Conservation (phyloP, 2,329 filamentous ascomycete species). For the Lasiodiplodia hormozganensis region DNA sequence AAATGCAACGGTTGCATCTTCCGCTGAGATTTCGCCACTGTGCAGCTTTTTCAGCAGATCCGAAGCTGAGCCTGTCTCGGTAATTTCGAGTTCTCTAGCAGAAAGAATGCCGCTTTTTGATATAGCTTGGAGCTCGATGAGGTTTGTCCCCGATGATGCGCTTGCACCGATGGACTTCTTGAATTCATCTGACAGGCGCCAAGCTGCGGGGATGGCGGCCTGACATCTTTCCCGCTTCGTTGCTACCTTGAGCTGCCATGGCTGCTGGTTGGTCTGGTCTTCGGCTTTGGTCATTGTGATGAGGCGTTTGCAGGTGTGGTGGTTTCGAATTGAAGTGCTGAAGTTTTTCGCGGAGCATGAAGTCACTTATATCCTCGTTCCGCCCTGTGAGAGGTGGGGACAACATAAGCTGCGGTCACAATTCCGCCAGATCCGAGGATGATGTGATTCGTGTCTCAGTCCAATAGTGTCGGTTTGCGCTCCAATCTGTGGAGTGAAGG, state of each 20-base stretch:
- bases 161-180: slow-evolving; percentile 9
- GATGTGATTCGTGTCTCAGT: no score
- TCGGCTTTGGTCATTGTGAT: neutral
- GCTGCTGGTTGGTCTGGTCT: neutral
- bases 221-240: slow-evolving; percentile 5
- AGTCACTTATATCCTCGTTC: neutral
- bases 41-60: slow-evolving; percentile 39
- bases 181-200: slow-evolving; percentile 38
- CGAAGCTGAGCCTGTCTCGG: slow-evolving; percentile 45
- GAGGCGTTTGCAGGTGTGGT: no score
- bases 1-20: slow-evolving; percentile 60
- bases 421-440: slow-evolving; percentile 12
- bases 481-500: neutral
- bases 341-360: neutral
- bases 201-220: slow-evolving; percentile 35
- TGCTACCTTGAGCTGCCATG: slow-evolving; percentile 13
- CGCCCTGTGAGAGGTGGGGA: neutral
- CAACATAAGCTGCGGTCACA: neutral
- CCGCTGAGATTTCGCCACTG: slow-evolving; percentile 36
- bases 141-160: neutral
- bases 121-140: neutral
- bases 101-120: slow-evolving; percentile 40
- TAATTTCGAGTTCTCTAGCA: slow-evolving; percentile 42
- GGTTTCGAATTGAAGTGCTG: neutral
- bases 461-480: slow-evolving; percentile 13